Conservation (phyloP, 2,329 filamentous ascomycete species). For the Ceratocystis eucalypticola region DNA sequence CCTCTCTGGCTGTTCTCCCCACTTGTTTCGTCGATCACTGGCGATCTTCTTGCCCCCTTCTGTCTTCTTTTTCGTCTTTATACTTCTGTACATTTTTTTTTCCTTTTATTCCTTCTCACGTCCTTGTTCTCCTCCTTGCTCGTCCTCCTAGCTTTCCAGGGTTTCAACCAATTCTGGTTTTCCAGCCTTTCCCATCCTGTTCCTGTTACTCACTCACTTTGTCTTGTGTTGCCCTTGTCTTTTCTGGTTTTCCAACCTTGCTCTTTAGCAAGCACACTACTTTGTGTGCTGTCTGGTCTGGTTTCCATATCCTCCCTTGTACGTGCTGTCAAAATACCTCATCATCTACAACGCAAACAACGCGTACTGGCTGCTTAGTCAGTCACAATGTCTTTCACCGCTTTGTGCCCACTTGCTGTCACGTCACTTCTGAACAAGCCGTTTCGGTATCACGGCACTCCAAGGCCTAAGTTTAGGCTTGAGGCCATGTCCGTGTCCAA, state of each 20-base stretch:
- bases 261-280: neutral
- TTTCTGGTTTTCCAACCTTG: neutral
- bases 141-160: neutral
- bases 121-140: neutral
- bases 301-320: neutral
- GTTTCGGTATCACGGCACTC: neutral
- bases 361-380: neutral
- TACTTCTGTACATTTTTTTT: neutral
- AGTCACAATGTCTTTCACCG: neutral
- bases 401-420: neutral
- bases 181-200: neutral
- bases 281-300: neutral
- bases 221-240: neutral
- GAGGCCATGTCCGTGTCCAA: neutral
- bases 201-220: neutral
- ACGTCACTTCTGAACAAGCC: conserved; percentile 6
- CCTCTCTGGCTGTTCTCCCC: neutral
- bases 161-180: neutral
- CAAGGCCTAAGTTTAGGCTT: neutral
- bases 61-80: neutral
- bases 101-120: neutral
- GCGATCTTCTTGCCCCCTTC: conserved; percentile 5
- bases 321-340: neutral
- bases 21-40: conserved; percentile 3
- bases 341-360: neutral